Base-by-base conservation (phyloP, 345 rosid genomes). In the Turnera subulata region DNA sequence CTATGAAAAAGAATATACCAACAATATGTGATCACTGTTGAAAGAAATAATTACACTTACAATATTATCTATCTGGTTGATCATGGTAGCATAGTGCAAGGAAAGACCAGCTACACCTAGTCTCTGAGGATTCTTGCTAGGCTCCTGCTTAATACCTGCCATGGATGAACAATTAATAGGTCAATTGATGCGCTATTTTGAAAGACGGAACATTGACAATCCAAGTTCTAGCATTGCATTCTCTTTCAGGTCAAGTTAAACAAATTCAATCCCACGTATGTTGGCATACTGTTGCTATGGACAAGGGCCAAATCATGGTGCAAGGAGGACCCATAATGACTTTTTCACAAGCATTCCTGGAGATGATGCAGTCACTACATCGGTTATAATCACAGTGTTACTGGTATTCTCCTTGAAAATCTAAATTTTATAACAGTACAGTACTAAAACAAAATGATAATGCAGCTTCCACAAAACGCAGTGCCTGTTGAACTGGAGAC, bases 71-170 rank as follows among this genome's bases (percentile, higher is more conserved):
- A 92, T 83, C 78, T 80, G 98, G 66, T 72, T 51, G 60, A 92
- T 71, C 24, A 89, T 64, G 56, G 82, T 84, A 48, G 98, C 98
- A 64, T 89, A 89, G 56, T 92, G 95, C 70, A 89, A 68, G 11
- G 93, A 91, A 64, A 89, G 98, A 61, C 93, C 95, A 65, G 89
- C 85, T 59, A 76, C 65, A 59, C 98, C 98, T 69, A 91, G 64
- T 72, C 73, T 83, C 68, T 70, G 78, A 60, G 69, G 67, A 64
- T 54, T 47, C 50, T 53, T 76, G 37, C 29, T 20, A 12, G 50
- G 53, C 18, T 65, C 77, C 57, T 67, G 52, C 14, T 6, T 8
- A 37, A 51, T 26, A 32, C 77, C 78, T 84, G 70, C 47, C 51
- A 67, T 20, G 29, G 58, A 33, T 56, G 21, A 19, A 63, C 47